These are phyloP conservation scores for Gryganskiella cystojenkinii DNA, from an alignment of 192 early-diverging fungal genomes.

Conservation along the genomic window DNA sequence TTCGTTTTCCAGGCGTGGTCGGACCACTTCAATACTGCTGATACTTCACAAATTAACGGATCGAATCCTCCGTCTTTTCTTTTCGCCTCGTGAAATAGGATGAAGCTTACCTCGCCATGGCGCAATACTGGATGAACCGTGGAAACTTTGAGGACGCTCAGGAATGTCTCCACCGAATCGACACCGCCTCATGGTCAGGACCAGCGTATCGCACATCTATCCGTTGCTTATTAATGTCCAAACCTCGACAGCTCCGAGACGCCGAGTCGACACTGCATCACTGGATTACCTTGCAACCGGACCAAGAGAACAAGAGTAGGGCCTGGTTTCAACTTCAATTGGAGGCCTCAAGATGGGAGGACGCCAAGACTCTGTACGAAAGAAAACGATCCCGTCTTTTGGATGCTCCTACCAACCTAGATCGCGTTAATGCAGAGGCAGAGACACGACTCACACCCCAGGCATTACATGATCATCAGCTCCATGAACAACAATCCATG, in stretches of 20 bases:
- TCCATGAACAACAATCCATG: constrained; percentile 21
- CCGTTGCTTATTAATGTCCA: constrained; percentile 23
- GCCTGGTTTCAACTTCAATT: constrained; percentile 33
- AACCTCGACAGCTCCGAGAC: constrained; percentile 38
- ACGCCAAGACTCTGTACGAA: constrained; percentile 35
- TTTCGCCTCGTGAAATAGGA: constrained; percentile 15
- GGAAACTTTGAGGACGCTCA: constrained; percentile 34
- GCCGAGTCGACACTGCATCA: constrained; percentile 30
- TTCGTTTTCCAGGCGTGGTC: too few species aligned
- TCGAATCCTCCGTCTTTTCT: not conserved
- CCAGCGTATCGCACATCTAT: constrained; percentile 27
- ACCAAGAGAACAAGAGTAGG: not conserved
- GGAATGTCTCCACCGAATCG: constrained; percentile 28
- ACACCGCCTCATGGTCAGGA: constrained; percentile 7
- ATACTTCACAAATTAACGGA: not conserved
- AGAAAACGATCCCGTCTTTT: constrained; percentile 26
- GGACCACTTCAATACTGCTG: too few species aligned
- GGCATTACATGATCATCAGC: constrained; percentile 24
- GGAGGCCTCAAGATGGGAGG: constrained; percentile 47
- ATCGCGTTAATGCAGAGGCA: not conserved
- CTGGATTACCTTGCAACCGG: constrained; percentile 9
- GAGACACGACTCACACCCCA: constrained; percentile 17
- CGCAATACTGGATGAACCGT: constrained; percentile 28
- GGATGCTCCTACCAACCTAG: constrained; percentile 13
- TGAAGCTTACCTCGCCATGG: constrained; percentile 30